phyloP scores from a whole-genome alignment of 2,329 filamentous ascomycete species.

The Xylaria arbuscula region DNA sequence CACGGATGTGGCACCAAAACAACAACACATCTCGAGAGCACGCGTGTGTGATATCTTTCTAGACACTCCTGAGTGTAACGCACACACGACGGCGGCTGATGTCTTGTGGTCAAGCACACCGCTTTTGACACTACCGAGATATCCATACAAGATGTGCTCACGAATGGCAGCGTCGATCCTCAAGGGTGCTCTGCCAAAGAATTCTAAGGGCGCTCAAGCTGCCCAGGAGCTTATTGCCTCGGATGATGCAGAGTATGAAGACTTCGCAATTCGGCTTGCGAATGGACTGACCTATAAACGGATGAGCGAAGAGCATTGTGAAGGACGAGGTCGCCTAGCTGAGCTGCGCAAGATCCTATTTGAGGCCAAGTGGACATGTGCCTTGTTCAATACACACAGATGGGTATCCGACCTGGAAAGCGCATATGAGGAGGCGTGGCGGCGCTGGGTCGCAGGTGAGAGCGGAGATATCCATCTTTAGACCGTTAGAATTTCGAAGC shows the following conservation, averaged over 20 bases:
- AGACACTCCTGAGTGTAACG: constrained; percentile 97
- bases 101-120: constrained; percentile 97
- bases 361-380: constrained; percentile 84
- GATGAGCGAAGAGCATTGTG: constrained; percentile 58
- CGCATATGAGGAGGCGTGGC: constrained; percentile 90
- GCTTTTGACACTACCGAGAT: constrained; percentile 87
- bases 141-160: constrained; percentile 98
- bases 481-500: background rate
- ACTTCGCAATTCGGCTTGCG: constrained; percentile 76
- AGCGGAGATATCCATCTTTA: constrained; percentile 91
- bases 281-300: constrained; percentile 69
- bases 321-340: constrained; percentile 75
- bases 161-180: constrained; percentile 97
- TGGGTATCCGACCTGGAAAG: constrained; percentile 92
- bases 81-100: constrained; percentile 96
- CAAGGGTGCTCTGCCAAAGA: constrained; percentile 84
- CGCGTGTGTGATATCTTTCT: constrained; percentile 94
- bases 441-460: constrained; percentile 83
- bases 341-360: constrained; percentile 86
- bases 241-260: constrained; percentile 86
- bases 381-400: constrained; percentile 87
- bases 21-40: constrained; percentile 90
- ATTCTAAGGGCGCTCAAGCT: constrained; percentile 72
- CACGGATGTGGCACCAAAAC: constrained; percentile 96
- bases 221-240: constrained; percentile 80